These are phyloP conservation scores for Bretziella fagacearum DNA, from an alignment of 2,329 filamentous ascomycete species.

Conservation along the genomic window DNA sequence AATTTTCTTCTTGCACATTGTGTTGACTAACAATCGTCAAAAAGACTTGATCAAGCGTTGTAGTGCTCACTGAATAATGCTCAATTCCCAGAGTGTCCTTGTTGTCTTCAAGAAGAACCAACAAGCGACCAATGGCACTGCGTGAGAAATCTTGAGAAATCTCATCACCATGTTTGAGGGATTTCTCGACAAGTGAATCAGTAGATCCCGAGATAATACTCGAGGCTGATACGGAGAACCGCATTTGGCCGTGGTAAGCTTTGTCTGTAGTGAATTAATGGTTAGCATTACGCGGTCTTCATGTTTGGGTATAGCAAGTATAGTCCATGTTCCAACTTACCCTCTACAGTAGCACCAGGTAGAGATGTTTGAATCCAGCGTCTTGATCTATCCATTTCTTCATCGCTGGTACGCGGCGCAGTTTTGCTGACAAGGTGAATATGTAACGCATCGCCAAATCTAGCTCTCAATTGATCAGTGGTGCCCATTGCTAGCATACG, in stretches of 20 bases:
- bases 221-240: constrained; percentile 56
- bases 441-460: constrained; percentile 63
- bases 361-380: constrained; percentile 48
- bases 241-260: constrained; percentile 69
- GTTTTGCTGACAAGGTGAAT: constrained; percentile 63
- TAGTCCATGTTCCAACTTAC: constrained; percentile 4
- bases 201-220: constrained; percentile 19
- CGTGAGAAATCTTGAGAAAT: constrained; percentile 21
- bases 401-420: constrained; percentile 54
- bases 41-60: constrained; percentile 83
- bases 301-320: background rate
- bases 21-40: constrained; percentile 67
- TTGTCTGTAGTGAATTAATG: constrained; percentile 27
- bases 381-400: constrained; percentile 50
- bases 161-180: background rate
- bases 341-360: constrained; percentile 48
- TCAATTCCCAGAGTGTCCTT: constrained; percentile 54
- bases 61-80: constrained; percentile 75
- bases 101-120: constrained; percentile 55
- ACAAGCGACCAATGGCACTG: constrained; percentile 49
- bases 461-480: constrained; percentile 50
- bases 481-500: constrained; percentile 75
- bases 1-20: constrained; percentile 59
- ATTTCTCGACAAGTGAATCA: background rate
- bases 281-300: constrained; percentile 1